Percentiles rank a stretch among this genome's conserved stretches.
Conservation (phyloP, 192 early-diverging fungal genomes). For the Coemansia sp. region DNA sequence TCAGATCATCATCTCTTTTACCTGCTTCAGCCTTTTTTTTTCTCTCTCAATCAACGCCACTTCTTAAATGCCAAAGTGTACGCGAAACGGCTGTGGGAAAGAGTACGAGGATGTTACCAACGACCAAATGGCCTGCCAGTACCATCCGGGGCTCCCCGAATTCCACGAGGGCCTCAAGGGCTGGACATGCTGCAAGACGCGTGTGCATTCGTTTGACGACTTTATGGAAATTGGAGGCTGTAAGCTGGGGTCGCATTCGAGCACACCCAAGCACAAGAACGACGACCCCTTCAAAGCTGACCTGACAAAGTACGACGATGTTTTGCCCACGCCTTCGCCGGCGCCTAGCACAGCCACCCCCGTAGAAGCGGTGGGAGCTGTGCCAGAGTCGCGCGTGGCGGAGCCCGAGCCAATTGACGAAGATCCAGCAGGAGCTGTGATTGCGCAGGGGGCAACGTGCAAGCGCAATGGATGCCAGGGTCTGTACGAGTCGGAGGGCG, state of each 20-base stretch:
- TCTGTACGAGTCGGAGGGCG: slow-evolving; percentile 60
- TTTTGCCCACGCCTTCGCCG: slow-evolving; percentile 17
- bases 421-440: slow-evolving; percentile 72
- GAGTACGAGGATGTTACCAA: slow-evolving; percentile 74
- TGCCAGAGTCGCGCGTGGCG: slow-evolving; percentile 23
- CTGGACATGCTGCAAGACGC: slow-evolving; percentile 92
- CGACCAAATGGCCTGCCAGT: slow-evolving; percentile 75
- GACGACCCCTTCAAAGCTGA: slow-evolving; percentile 51
- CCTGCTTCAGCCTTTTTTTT: not conserved
- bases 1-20: not conserved
- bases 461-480: slow-evolving; percentile 78
- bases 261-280: slow-evolving; percentile 38
- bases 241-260: slow-evolving; percentile 71
- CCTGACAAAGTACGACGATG: slow-evolving; percentile 41
- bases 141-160: slow-evolving; percentile 84
- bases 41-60: not conserved
- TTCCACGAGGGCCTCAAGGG: slow-evolving; percentile 97
- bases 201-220: slow-evolving; percentile 87
- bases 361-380: not conserved
- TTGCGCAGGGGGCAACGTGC: slow-evolving; percentile 75
- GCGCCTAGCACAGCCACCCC: slow-evolving; percentile 17
- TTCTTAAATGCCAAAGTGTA: slow-evolving; percentile 54
- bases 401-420: slow-evolving; percentile 65
- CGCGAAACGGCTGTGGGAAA: slow-evolving; percentile 85
- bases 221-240: slow-evolving; percentile 91